Conservation (phyloP, 1,139 yeast species). For the Saccharomyces hybrid region DNA sequence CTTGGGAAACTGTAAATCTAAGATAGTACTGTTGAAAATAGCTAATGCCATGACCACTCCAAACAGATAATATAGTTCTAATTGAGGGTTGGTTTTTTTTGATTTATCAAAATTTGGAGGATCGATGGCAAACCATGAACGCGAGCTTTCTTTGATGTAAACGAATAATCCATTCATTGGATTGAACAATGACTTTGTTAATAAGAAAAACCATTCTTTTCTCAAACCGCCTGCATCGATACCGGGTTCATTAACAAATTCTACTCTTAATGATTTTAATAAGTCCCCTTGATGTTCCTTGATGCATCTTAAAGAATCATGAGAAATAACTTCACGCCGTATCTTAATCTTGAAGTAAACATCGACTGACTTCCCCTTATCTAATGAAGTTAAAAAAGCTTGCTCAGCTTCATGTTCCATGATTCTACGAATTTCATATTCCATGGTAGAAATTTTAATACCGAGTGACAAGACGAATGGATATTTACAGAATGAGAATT, state of each 20-base stretch:
- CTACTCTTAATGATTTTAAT: slow-evolving; percentile 67
- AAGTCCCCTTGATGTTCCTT: slow-evolving; percentile 47
- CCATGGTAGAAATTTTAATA: slow-evolving; percentile 69
- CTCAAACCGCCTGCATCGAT: slow-evolving; percentile 90
- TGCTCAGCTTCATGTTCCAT: slow-evolving; percentile 89
- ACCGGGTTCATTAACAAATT: slow-evolving; percentile 82
- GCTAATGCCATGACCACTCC: slow-evolving; percentile 89
- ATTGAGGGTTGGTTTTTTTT: slow-evolving; percentile 20
- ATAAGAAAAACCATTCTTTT: slow-evolving; percentile 83
- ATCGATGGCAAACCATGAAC: slow-evolving; percentile 62
- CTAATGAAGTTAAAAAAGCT: slow-evolving; percentile 72
- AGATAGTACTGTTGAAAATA: slow-evolving; percentile 77
- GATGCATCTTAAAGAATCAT: slow-evolving; percentile 68
- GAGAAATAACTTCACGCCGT: slow-evolving; percentile 57
- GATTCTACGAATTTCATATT: slow-evolving; percentile 70
- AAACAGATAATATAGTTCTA: slow-evolving; percentile 53
- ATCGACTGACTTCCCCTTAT: slow-evolving; percentile 51
- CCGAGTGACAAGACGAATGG: slow-evolving; percentile 81
- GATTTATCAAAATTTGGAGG: slow-evolving; percentile 33
- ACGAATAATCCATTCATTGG: slow-evolving; percentile 56
- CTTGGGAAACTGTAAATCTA: slow-evolving; percentile 69
- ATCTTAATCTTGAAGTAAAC: slow-evolving; percentile 63
- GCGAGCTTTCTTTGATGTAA: slow-evolving; percentile 59
- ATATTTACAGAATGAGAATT: slow-evolving; percentile 63
- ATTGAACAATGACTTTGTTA: slow-evolving; percentile 61